phyloP scores from a whole-genome alignment of 176 grass and related monocot genomes.

The Lolium multiflorum region DNA sequence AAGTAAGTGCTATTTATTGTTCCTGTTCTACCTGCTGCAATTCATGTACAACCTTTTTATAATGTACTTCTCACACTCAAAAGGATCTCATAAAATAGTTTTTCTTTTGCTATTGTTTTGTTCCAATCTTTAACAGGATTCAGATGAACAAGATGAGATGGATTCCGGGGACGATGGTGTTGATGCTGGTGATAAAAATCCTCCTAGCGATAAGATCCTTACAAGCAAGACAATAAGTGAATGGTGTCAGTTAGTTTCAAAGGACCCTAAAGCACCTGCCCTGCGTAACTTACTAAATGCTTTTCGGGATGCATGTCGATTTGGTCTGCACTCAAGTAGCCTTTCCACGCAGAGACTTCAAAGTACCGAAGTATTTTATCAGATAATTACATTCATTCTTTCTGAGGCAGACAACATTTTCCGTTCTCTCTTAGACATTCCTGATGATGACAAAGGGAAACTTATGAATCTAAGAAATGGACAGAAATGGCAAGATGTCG shows the following conservation, averaged over 20 bases:
- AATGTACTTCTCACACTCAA: not conserved
- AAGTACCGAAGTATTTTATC: conserved; percentile 66
- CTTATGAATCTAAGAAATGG: conserved; percentile 66
- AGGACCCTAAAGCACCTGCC: conserved; percentile 66
- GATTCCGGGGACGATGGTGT: conserved; percentile 39
- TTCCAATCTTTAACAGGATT: conserved; percentile 57
- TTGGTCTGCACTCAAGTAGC: conserved; percentile 60
- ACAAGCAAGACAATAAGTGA: conserved; percentile 79
- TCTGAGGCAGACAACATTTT: conserved; percentile 67
- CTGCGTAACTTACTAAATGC: conserved; percentile 74
- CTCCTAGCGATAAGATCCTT: conserved; percentile 58
- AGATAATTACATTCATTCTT: conserved; percentile 78
- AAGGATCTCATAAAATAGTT: not conserved
- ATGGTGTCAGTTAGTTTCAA: conserved; percentile 86
- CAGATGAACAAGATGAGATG: conserved; percentile 66
- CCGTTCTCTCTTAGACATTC: conserved; percentile 63
- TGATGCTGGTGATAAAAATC: conserved; percentile 46
- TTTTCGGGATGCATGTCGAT: conserved; percentile 71
- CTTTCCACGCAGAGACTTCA: conserved; percentile 55
- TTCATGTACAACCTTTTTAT: conserved; percentile 16
- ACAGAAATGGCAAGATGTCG: conserved; percentile 64
- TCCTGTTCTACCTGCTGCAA: not conserved
- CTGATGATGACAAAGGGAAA: conserved; percentile 65
- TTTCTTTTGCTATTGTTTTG: not conserved
- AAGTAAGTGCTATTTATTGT: conserved; percentile 52